These are phyloP conservation scores for Ophiostoma ulmi DNA, from an alignment of 2,329 filamentous ascomycete genomes.

Conservation along the genomic window DNA sequence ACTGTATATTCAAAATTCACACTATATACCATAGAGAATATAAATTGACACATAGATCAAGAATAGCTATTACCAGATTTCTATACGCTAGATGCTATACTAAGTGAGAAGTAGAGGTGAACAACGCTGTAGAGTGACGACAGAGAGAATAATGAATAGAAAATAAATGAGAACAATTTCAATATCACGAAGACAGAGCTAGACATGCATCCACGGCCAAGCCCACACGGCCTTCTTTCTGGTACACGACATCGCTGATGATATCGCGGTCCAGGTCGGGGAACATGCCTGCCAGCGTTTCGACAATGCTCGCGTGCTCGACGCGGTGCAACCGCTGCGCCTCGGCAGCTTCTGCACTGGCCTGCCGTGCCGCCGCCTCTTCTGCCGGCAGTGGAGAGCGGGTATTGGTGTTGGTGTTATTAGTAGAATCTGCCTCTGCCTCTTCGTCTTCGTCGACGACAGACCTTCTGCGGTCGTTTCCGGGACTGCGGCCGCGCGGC, in stretches of 20 bases:
- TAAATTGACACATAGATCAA: not conserved
- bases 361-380: slow-evolving; percentile 83
- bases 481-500: slow-evolving; percentile 30
- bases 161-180: not conserved
- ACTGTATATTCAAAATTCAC: too few relatives aligned
- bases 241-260: slow-evolving; percentile 92
- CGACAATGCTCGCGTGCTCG: slow-evolving; percentile 87
- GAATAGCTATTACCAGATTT: not conserved
- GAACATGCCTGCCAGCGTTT: slow-evolving; percentile 94
- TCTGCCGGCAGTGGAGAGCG: slow-evolving; percentile 61
- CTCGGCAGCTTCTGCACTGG: slow-evolving; percentile 83
- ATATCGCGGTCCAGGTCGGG: slow-evolving; percentile 89
- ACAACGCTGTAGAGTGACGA: not conserved
- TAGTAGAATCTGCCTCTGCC: slow-evolving; percentile 14
- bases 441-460: not conserved
- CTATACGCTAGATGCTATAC: slow-evolving; percentile 3
- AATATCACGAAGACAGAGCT: slow-evolving; percentile 48
- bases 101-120: not conserved
- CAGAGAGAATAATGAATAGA: not conserved
- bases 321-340: slow-evolving; percentile 74
- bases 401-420: slow-evolving; percentile 28
- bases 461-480: not conserved
- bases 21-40: too few relatives aligned
- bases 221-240: slow-evolving; percentile 87
- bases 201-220: slow-evolving; percentile 82